Evolutionary conservation across 2,329 filamentous ascomycete species (phyloP), one percentile per base, ranked within the genome.

Genomic region (Graphilbum fragrans): DNA sequence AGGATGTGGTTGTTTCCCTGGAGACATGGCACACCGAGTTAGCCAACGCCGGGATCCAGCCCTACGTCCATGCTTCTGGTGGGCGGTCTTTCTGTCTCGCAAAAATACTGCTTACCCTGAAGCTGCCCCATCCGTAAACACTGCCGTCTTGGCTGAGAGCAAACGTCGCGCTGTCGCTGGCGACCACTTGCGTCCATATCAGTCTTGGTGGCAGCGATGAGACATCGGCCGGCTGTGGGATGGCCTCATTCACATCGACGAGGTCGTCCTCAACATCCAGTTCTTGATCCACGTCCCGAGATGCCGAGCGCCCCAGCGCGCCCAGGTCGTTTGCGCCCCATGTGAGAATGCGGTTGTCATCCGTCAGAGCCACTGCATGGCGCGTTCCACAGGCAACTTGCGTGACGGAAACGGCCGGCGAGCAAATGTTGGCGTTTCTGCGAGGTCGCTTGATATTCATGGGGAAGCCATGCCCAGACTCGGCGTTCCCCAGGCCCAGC

Each of bases 241-340:
- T 79, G 47, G 72, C 69, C 57, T 84, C 80, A 14, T 75, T 74
- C 14, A 68, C 67, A 41, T 77, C 71, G 37, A 70, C 62, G 39
- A 69, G 57, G 12, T 76, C 76, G 3, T 74, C 70, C 64, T 74
- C 76, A 3, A 63, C 60, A 9, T 5, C 29, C 29, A 16, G 8
- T 16, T 5, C 29, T 16, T 10, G 29, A 10, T 16, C 14, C 29
- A 16, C 11, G 11, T 31, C 23, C 23, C 7, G 23, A 7, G 7
- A 7, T 3, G 82, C 88, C 55, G 84, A 74, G 54, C 86, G 72
- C 34, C 86, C 86, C 31, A 93, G 70, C 9, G 86, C 83, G 47
- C 82, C 82, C 54, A 87, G 79, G 55, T 93, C 86, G 56, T 92
- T 92, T 51, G 92, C 85, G 41, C 86, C 86, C 86, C 86, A 93